These are phyloP conservation scores for Phaffomyces antillensis DNA, from an alignment of 805 yeast species.

Conservation along the genomic window DNA sequence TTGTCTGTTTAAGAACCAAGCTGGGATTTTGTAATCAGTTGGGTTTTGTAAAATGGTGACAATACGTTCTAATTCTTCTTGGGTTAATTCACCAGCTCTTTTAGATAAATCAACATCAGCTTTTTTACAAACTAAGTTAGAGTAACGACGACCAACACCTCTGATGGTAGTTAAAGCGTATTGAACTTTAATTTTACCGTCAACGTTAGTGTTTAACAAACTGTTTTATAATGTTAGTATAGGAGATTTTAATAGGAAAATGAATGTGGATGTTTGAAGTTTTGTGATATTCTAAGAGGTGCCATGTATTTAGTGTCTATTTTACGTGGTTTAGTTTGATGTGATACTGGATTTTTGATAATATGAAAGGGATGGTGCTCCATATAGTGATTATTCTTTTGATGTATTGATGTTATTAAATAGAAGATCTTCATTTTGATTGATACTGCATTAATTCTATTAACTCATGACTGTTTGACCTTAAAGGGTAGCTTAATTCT, in stretches of 20 bases:
- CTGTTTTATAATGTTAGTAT: constrained; percentile 42
- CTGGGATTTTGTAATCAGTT: constrained; percentile 97
- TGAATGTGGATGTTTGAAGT: too few relatives aligned
- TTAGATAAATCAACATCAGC: constrained; percentile 97
- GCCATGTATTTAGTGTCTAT: too few relatives aligned
- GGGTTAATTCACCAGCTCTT: constrained; percentile 99
- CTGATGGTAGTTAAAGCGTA: constrained; percentile 99
- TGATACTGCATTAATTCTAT: too few relatives aligned
- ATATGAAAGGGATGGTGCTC: too few relatives aligned
- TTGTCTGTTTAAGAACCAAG: constrained; percentile 99
- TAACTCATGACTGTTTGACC: too few relatives aligned
- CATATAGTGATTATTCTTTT: too few relatives aligned
- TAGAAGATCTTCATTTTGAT: too few relatives aligned
- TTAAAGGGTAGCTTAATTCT: too few relatives aligned
- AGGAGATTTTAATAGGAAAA: neutral
- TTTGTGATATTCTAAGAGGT: too few relatives aligned
- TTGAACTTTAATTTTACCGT: constrained; percentile 99
- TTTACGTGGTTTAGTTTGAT: too few relatives aligned
- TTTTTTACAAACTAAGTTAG: constrained; percentile 99
- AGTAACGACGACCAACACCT: constrained; percentile 99
- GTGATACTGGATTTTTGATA: too few relatives aligned
- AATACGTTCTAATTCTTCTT: constrained; percentile 99
- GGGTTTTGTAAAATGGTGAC: constrained; percentile 99
- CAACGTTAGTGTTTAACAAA: constrained; percentile 99
- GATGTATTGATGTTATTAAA: too few relatives aligned